phyloP scores from a whole-genome alignment of 2,329 filamentous ascomycete genomes.

The Biscogniauxia sp. region DNA sequence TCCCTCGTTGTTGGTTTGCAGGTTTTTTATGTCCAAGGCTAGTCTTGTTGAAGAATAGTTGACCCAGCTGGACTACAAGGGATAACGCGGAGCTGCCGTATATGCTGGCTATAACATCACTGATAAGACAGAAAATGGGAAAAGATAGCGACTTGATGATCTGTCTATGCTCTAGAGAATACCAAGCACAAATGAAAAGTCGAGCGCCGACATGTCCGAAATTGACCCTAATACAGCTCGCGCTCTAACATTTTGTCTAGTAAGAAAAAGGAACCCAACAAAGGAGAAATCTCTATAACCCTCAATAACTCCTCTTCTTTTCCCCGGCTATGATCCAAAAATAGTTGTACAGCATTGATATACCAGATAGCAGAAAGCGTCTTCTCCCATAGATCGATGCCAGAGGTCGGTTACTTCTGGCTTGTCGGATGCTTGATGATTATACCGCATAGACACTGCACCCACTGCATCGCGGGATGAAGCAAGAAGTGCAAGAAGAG shows the following conservation, averaged over 20 bases:
- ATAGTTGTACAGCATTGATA: too few species aligned
- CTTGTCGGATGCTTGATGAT: background rate
- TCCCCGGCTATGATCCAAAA: too few species aligned
- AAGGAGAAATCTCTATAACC: too few species aligned
- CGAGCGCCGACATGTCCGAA: background rate
- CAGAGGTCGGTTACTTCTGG: too few species aligned
- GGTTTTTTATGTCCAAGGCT: background rate
- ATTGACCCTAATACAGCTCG: background rate
- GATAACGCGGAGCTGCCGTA: background rate
- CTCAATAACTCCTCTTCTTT: too few species aligned
- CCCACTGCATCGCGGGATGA: background rate
- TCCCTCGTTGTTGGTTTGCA: background rate
- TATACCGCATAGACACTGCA: slow-evolving; percentile 10
- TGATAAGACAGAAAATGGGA: background rate
- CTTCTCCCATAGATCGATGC: too few species aligned
- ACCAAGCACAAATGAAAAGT: background rate
- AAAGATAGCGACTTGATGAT: background rate
- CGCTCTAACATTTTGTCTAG: background rate
- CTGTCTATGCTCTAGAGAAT: background rate
- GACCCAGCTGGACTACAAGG: background rate
- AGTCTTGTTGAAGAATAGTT: background rate
- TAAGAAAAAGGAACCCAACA: too few species aligned
- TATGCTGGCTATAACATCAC: background rate
- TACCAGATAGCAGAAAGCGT: too few species aligned
- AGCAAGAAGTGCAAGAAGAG: slow-evolving; percentile 6